Conservation (phyloP, 192 early-diverging fungal species). For the Backusella sp. region DNA sequence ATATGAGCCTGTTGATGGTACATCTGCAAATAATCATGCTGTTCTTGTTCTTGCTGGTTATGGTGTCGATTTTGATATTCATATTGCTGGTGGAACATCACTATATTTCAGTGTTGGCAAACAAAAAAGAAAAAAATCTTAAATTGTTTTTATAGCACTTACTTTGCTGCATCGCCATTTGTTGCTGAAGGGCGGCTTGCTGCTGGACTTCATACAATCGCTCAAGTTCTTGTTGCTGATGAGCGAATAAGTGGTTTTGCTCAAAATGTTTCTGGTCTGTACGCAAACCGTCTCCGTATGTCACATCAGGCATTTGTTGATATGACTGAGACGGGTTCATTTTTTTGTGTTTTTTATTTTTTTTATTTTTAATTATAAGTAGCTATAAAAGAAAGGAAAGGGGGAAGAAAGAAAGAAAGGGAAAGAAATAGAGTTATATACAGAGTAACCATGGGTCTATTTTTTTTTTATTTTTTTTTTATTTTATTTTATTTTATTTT, state of each 20-base stretch:
- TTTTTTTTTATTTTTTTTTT: not conserved
- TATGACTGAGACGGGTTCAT: not conserved
- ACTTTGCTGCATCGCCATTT: constrained; percentile 13
- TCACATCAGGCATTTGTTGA: not conserved
- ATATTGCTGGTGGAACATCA: not conserved
- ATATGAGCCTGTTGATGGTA: not conserved
- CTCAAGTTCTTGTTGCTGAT: constrained; percentile 9
- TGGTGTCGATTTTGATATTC: not conserved
- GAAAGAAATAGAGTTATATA: not conserved
- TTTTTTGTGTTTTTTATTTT: not conserved
- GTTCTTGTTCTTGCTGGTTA: not conserved
- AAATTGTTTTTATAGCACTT: not conserved
- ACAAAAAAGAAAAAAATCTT: not conserved
- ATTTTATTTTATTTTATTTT: no score
- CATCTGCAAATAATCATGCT: not conserved
- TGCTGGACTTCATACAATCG: constrained; percentile 10
- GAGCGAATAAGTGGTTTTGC: not conserved
- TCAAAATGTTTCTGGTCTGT: not conserved
- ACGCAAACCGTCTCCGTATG: not conserved
- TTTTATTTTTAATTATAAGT: not conserved
- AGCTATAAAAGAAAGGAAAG: not conserved
- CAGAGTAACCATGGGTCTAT: not conserved
- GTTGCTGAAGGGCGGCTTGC: constrained; percentile 22
- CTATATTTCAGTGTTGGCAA: not conserved
- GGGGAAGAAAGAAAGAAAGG: not conserved